These are phyloP conservation scores for Linum tenue DNA, from an alignment of 345 rosid genomes.

Conservation along the genomic window DNA sequence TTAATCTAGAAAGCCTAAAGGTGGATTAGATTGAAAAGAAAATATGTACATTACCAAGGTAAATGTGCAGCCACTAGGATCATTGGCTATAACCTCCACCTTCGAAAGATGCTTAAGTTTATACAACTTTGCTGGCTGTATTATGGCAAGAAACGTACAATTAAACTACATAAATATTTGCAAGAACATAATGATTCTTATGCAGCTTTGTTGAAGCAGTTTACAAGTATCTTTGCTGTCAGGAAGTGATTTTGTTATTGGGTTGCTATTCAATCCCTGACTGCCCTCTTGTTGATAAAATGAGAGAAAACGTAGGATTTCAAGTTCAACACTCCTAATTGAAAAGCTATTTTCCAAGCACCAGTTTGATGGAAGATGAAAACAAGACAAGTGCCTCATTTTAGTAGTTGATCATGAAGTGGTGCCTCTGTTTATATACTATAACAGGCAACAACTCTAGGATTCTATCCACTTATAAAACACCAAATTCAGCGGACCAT, in stretches of 20 bases:
- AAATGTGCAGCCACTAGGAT: conserved; percentile 95
- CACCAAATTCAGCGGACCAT: background rate
- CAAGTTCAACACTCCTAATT: background rate
- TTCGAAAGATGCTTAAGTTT: conserved; percentile 92
- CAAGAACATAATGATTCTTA: background rate
- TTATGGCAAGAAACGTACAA: background rate
- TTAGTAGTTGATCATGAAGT: background rate
- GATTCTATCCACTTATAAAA: background rate
- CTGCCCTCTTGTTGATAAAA: background rate
- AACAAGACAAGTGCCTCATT: background rate
- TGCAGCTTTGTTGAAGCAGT: background rate
- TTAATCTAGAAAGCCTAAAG: background rate
- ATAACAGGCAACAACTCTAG: background rate
- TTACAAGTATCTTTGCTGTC: background rate
- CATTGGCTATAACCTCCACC: conserved; percentile 88
- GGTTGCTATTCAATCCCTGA: no score
- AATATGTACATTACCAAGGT: conserved; percentile 50
- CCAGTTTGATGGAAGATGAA: background rate
- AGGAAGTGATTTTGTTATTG: background rate
- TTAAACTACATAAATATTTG: background rate
- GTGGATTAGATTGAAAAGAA: background rate
- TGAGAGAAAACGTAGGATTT: background rate
- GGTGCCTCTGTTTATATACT: background rate
- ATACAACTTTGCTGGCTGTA: conserved; percentile 89
- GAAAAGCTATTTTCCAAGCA: background rate